phyloP scores from a whole-genome alignment of 176 grass and related monocot species.

The Eleusine indica region DNA sequence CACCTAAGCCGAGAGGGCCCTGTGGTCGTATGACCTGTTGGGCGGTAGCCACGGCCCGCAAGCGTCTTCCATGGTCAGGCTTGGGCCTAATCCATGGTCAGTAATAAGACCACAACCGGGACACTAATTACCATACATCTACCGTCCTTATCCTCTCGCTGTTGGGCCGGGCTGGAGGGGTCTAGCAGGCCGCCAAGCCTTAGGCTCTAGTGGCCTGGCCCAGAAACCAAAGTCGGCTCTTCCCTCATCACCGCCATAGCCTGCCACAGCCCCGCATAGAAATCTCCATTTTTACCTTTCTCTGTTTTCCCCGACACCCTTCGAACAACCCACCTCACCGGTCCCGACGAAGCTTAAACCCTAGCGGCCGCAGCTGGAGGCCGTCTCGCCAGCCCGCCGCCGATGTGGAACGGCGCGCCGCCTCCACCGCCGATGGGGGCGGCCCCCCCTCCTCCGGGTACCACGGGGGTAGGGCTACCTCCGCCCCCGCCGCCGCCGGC shows the following conservation, averaged over 20 bases:
- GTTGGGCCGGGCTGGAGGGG: too few relatives aligned
- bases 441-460: slow-evolving; percentile 50
- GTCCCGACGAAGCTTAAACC: slow-evolving; percentile 35
- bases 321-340: neutral
- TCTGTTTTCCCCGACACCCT: slow-evolving; percentile 11
- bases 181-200: too few relatives aligned
- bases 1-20: neutral
- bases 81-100: too few relatives aligned
- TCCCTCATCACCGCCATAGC: neutral
- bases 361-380: slow-evolving; percentile 47
- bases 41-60: too few relatives aligned
- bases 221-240: slow-evolving; percentile 33
- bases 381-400: slow-evolving; percentile 17
- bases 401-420: slow-evolving; percentile 66
- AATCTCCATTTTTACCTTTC: neutral
- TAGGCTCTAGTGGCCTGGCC: neutral
- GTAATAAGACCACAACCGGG: too few relatives aligned
- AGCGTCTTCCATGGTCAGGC: too few relatives aligned
- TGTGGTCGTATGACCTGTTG: too few relatives aligned
- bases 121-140: too few relatives aligned
- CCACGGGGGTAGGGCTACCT: slow-evolving; percentile 40
- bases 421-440: slow-evolving; percentile 48
- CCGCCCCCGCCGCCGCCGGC: slow-evolving; percentile 61
- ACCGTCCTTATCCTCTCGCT: too few relatives aligned
- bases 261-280: slow-evolving; percentile 15